A percentile compares a stretch with the other conserved stretches of the same genome.
These are phyloP conservation scores for Gnaphalium uliginosum DNA, from an alignment of 129 eudicot species.

Conservation along the genomic window DNA sequence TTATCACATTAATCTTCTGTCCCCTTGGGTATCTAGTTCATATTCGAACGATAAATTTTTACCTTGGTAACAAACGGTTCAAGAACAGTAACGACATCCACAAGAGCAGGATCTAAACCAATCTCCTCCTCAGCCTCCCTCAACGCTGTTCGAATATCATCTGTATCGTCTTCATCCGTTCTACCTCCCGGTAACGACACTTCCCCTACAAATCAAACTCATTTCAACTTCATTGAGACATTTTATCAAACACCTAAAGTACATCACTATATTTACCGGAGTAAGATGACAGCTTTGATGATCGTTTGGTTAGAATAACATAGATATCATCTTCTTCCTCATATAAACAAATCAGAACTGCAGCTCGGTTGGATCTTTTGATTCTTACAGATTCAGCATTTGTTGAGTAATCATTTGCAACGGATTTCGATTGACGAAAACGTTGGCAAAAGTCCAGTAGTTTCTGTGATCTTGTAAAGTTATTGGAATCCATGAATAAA, in stretches of 20 bases:
- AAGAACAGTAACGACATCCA: constrained; percentile 60
- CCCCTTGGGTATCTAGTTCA: neutral
- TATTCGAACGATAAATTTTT: neutral
- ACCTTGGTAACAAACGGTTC: constrained; percentile 59
- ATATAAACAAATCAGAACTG: constrained; percentile 68
- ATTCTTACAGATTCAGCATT: constrained; percentile 10
- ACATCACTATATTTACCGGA: constrained; percentile 42
- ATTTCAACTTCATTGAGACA: neutral
- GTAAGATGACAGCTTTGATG: constrained; percentile 53
- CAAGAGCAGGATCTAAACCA: constrained; percentile 74
- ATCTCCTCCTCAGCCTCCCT: constrained; percentile 85
- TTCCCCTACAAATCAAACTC: constrained; percentile 49
- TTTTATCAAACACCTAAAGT: neutral
- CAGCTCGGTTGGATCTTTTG: constrained; percentile 48
- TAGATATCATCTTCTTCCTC: constrained; percentile 43
- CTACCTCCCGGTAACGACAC: constrained; percentile 88
- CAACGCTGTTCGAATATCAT: constrained; percentile 58
- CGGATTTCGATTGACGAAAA: constrained; percentile 32
- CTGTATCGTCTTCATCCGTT: constrained; percentile 53
- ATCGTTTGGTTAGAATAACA: constrained; percentile 70
- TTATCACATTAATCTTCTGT: neutral
- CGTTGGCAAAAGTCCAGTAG: constrained; percentile 42
- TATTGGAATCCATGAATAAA: constrained; percentile 33
- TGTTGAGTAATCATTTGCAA: neutral
- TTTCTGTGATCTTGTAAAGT: constrained; percentile 25